Base-by-base conservation (phyloP, 768 basidiomycete genomes). In the Podaxis pistillaris region DNA sequence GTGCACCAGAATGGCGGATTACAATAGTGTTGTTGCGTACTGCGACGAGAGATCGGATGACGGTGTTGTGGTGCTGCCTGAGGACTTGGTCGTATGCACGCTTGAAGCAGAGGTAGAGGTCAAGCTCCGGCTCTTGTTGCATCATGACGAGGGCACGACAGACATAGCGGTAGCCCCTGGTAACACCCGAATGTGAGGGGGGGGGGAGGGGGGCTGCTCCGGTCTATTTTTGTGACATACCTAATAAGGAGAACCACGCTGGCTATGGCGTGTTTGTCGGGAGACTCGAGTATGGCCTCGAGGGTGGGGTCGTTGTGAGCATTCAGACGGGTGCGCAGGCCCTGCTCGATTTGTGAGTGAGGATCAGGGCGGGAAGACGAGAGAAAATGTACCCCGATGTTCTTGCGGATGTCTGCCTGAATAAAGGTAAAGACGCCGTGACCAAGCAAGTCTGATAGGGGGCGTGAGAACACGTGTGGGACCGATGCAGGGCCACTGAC, bases 401-500 rank as follows among this genome's bases (percentile, higher is more conserved):
- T 91, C 65, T 75, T 82, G 70, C 82, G 78, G 65, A 92, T 79
- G 72, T 92, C 90, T 38, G 79, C 75, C 71, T 91, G 89, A 5
- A 91, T 84, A 69, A 91, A 92, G 49, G 81, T 83, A 74, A 92
- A 91, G 44, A 91, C 80, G 1, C 82, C 83, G 64, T 83, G 82
- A 24, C 89, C 89, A 37, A 91, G 74, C 22, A 91, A 77, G 74
- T 90, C 90, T 89, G 67, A 47, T 66, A 64, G 62, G 24, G 36
- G 59, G 36, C 36, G 54, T 24, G 7, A 49, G 19, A 41, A 55
- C 46, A 56, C 63, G 65, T 64, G 59, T 62, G 62, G 64, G 66
- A 30, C 7, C 64, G 65, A 62, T 44, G 22, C 7, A 13, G 33
- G 17, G 17, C 56, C 11, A 62, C 83, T 62, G 65, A 88, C 90